Base-by-base conservation (phyloP, 768 basidiomycete species). In the Boletus tomentosulus region DNA sequence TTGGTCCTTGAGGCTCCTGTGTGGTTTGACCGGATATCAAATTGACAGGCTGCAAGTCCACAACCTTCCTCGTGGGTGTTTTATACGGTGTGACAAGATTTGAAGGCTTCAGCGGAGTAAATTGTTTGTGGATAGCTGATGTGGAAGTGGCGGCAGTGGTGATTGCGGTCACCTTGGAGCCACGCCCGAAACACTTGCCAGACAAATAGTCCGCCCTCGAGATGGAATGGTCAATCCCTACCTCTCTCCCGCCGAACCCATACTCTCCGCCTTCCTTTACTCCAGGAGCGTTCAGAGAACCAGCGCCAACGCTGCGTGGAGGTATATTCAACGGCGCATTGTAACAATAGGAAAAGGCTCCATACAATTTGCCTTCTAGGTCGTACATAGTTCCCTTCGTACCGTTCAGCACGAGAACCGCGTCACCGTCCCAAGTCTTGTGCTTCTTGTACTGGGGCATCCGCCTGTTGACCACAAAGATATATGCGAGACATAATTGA, bases 351-450 rank as follows among this genome's bases (percentile, higher is more conserved):
- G 57, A 51, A 30, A 24, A 34, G 24, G 31, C n/a, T 46, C 58
- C 82, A 56, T 68, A 89, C 89, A 75, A 65, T 74, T 80, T 82
- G 24, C 86, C 86, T 49, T 89, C 85, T 8, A 73, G 65, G 59
- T 86, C 83, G 54, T 81, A 82, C 27, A 89, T 68, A 4, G 72
- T 78, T 46, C 78, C 79, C 61, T 73, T 79, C 8, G 60, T 66
- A 43, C 67, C 71, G 53, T 62, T 76, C 16, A 82, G 73, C 10
- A 81, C 80, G 5, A 89, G 74, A n/a, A 87, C 76, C 35, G 78
- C 85, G 62, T 86, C 89, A 35, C 88, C 91, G 49, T 94, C 91
- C 92, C 92, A 95, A 0, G 87, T 92, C 67, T 92, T 92, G 63
- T 93, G 85, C 70, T 94, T 94, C 73, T 82, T 89, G 37, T 76